Evolutionary conservation across 139 green algal species (phyloP).

Genomic region (Pseudopediastrum boryanum): DNA sequence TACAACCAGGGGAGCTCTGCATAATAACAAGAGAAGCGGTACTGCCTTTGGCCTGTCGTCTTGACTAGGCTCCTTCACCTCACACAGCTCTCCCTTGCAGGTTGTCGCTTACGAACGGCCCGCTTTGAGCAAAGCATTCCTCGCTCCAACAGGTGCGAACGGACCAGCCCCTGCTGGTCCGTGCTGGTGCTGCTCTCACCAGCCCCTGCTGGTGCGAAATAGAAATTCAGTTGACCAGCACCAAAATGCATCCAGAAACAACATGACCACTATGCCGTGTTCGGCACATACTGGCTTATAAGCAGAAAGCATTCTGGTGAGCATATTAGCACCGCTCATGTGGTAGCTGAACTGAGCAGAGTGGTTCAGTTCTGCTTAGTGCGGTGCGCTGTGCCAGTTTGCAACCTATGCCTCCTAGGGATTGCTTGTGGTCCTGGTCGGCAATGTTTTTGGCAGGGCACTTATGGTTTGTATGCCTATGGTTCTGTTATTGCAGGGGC

Average conservation of each 20-base stretch:
- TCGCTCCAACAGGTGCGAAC: slow-evolving; percentile 60
- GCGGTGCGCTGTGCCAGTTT: background rate
- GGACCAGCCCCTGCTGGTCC: background rate
- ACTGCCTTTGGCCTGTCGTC: background rate
- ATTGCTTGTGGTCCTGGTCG: background rate
- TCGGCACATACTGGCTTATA: background rate
- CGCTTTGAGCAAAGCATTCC: slow-evolving; percentile 90
- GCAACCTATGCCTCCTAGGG: background rate
- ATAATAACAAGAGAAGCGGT: slow-evolving; percentile 80
- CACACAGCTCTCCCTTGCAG: slow-evolving; percentile 15
- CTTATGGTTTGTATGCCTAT: background rate
- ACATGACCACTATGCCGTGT: background rate
- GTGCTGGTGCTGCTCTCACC: background rate
- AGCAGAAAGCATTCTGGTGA: background rate
- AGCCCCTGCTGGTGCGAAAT: background rate
- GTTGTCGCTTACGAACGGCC: slow-evolving; percentile 88
- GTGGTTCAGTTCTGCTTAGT: background rate
- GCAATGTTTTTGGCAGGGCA: background rate
- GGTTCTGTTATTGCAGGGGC: slow-evolving; percentile 43
- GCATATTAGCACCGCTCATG: background rate
- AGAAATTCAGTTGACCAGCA: background rate
- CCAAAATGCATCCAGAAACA: background rate
- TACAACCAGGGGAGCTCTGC: slow-evolving; percentile 59
- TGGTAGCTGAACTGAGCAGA: background rate
- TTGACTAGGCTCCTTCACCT: background rate